Conservation (phyloP, 2,329 filamentous ascomycete species). For the Thelonectria blattea region DNA sequence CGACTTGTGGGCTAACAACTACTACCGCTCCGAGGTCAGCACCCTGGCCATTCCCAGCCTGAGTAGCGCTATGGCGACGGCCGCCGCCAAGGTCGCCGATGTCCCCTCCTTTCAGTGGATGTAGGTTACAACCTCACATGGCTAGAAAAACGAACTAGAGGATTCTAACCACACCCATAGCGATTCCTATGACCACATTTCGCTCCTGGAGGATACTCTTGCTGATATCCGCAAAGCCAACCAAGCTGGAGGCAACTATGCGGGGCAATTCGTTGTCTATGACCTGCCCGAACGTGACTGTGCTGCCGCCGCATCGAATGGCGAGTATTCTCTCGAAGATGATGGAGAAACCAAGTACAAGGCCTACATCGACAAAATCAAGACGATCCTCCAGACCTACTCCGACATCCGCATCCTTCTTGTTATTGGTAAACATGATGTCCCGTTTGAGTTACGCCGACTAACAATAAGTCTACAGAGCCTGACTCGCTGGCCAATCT, state of each 20-base stretch:
- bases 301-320: constrained; percentile 62
- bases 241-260: constrained; percentile 47
- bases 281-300: constrained; percentile 66
- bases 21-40: constrained; percentile 61
- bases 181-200: constrained; percentile 57
- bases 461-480: constrained; percentile 43
- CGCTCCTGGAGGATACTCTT: constrained; percentile 53
- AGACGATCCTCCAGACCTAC: constrained; percentile 48
- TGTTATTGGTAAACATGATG: constrained; percentile 45
- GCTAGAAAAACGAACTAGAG: accelerated
- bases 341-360: constrained; percentile 61
- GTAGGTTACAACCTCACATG: constrained; percentile 41
- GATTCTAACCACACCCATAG: constrained; percentile 39
- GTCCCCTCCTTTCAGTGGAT: constrained; percentile 61
- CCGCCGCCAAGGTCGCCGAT: constrained; percentile 57
- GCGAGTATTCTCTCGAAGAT: constrained; percentile 58
- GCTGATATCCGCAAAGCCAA: constrained; percentile 50
- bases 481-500: constrained; percentile 66
- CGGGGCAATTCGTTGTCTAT: constrained; percentile 61
- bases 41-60: constrained; percentile 67
- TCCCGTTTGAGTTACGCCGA: accelerated
- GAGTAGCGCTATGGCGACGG: constrained; percentile 59
- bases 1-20: constrained; percentile 59
- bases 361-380: constrained; percentile 59
- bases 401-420: constrained; percentile 52